phyloP scores from a whole-genome alignment of 495 filamentous ascomycete genomes.

The Penicillium macrosclerotiorum region DNA sequence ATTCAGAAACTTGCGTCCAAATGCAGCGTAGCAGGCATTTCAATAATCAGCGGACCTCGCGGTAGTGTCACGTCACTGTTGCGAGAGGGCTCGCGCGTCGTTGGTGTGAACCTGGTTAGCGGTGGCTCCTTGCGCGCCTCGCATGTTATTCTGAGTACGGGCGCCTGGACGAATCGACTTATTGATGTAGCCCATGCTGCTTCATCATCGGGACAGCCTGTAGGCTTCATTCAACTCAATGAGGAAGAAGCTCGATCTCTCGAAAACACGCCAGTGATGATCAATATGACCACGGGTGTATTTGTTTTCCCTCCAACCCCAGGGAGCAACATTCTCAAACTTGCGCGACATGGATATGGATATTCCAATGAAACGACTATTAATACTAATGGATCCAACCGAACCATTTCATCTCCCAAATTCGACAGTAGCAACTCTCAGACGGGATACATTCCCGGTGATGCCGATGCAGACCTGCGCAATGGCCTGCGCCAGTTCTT shows the following conservation, averaged over 20 bases:
- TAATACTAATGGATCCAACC: conserved; percentile 8
- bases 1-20: conserved; percentile 55
- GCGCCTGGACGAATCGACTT: conserved; percentile 68
- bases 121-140: conserved; percentile 56
- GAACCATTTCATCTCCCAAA: conserved; percentile 27
- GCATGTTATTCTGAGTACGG: conserved; percentile 69
- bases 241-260: conserved; percentile 58
- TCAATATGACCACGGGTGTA: conserved; percentile 70
- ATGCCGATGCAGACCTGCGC: conserved; percentile 58
- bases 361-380: conserved; percentile 50
- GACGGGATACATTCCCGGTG: conserved; percentile 44
- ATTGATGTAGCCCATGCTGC: conserved; percentile 44
- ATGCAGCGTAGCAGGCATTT: conserved; percentile 27
- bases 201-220: conserved; percentile 56
- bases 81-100: conserved; percentile 25
- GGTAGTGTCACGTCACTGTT: conserved; percentile 26
- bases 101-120: conserved; percentile 52
- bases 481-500: conserved; percentile 56
- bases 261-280: conserved; percentile 59
- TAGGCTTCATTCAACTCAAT: conserved; percentile 67
- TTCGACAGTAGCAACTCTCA: conserved; percentile 28
- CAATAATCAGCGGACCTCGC: conserved; percentile 28
- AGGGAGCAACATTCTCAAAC: conserved; percentile 57
- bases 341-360: conserved; percentile 75
- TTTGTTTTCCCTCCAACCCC: conserved; percentile 69